Evolutionary conservation across 1,284 basidiomycete species (phyloP).

Genomic region (Boletus sp.): DNA sequence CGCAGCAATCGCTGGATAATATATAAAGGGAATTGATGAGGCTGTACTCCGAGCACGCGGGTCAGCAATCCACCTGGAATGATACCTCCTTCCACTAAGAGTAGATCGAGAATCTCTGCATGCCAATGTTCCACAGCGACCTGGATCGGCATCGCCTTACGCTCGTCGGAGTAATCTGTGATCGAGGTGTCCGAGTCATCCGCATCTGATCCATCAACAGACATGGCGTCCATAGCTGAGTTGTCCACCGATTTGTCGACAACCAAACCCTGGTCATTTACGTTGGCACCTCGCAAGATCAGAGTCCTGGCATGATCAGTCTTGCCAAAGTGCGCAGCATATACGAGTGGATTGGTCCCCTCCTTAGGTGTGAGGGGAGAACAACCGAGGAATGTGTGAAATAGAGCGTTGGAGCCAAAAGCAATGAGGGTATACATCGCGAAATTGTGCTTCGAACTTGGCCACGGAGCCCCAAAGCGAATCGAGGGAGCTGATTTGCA

Average conservation of each 20-base stretch:
- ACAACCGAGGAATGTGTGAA: not conserved
- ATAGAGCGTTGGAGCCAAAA: conserved; percentile 1
- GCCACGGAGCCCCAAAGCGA: not conserved
- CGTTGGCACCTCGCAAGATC: no score
- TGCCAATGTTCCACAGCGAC: conserved; percentile 5
- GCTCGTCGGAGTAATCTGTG: not conserved
- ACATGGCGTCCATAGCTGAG: no score
- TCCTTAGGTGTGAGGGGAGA: not conserved
- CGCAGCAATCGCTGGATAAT: not conserved
- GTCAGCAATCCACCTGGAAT: not conserved
- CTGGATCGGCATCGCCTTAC: not conserved
- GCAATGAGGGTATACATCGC: conserved; percentile 3
- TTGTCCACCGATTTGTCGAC: not conserved
- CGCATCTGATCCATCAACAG: no score
- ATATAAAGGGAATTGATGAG: no score
- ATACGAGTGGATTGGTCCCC: conserved; percentile 9
- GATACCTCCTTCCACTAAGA: not conserved
- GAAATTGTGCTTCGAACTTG: conserved; percentile 3
- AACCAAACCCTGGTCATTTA: no score
- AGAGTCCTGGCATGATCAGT: not conserved
- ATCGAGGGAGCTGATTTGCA: not conserved
- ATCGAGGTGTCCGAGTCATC: no score
- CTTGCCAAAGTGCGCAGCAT: conserved; percentile 6
- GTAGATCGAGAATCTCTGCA: not conserved
- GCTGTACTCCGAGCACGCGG: not conserved